Base-by-base conservation (phyloP, 768 basidiomycete genomes). In the Rhodocollybia butyracea region DNA sequence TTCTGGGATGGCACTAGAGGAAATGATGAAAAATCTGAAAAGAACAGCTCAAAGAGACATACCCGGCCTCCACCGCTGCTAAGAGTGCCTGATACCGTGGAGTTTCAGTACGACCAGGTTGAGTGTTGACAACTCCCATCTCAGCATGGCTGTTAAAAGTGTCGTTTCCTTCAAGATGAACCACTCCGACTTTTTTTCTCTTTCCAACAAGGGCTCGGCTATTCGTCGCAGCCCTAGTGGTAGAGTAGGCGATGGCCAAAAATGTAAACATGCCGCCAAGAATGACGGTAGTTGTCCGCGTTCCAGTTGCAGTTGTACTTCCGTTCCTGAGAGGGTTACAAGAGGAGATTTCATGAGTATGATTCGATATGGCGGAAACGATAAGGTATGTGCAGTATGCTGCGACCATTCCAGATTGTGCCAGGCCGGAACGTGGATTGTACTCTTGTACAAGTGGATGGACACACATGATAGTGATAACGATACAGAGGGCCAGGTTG, bases 221-320 rank as follows among this genome's bases (percentile, higher is more conserved):
- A 71, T 96, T 94, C 0, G 97, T 99, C 10, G 97, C 97, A 5
- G 97, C 97, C 48, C 96, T 81, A 24, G 88, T 91, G 0, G 97
- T 98, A 27, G 95, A 98, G 67, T 98, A 99, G 6, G 97, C 96
- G 61, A 99, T 97, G 4, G 97, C 95, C 43, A 98, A 72, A 84
- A 99, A 99, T 0, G 97, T 99, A 71, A 99, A 97, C 11, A 93
- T 69, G 7, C 92, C 97, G 29, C 97, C 97, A 41, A 98, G 78
- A 26, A 98, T 76, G 43, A 97, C 84, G 2, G 91, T 88, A 7
- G 93, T 94, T 34, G 85, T 93, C 57, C 87, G 85, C 0, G 95
- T 90, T 46, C 82, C 82, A 54, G 75, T 71, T 8, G 79, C 83
- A 5, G 72, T 70, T 1, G 75, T 73, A 22, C 74, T 76, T 41